A percentile compares a stretch with the other conserved stretches of the same genome.
phyloP scores from a whole-genome alignment of 768 basidiomycete genomes.

The Mycena filopes region DNA sequence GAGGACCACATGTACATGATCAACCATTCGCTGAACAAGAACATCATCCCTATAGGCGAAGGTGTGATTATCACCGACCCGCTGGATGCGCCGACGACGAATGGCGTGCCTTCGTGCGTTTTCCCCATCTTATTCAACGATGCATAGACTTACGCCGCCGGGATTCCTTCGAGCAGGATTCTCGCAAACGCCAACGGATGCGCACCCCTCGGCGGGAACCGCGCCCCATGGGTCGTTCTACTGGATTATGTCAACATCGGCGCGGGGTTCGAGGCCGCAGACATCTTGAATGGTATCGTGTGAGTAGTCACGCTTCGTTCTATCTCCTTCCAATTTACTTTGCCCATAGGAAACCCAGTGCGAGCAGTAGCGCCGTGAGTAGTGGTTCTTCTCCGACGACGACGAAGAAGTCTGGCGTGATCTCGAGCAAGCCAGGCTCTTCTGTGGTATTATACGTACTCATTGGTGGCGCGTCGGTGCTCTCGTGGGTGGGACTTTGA shows the following conservation, averaged over 20 bases:
- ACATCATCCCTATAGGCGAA: conserved; percentile 49
- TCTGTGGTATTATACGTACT: too few species aligned
- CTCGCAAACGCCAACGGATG: conserved; percentile 56
- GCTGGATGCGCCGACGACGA: conserved; percentile 49
- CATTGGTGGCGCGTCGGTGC: too few species aligned
- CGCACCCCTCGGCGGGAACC: conserved; percentile 52
- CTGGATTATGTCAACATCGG: conserved; percentile 65
- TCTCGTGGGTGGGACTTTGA: neutral
- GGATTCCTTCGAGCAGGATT: conserved; percentile 40
- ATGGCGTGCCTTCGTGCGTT: conserved; percentile 51
- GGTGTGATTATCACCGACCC: conserved; percentile 54
- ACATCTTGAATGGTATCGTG: conserved; percentile 52
- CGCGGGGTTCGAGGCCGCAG: conserved; percentile 53
- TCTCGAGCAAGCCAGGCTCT: neutral
- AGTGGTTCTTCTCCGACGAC: neutral
- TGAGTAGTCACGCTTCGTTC: neutral
- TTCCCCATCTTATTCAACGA: neutral
- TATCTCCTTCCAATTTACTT: neutral
- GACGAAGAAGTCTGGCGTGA: neutral
- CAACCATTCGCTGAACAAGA: conserved; percentile 65
- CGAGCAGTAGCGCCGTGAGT: neutral
- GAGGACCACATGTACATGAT: conserved; percentile 67
- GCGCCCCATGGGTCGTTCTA: conserved; percentile 63
- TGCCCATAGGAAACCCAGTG: neutral
- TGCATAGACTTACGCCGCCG: too few species aligned